phyloP scores from a whole-genome alignment of 2,329 filamentous ascomycete genomes.

The Exophiala aquamarina region DNA sequence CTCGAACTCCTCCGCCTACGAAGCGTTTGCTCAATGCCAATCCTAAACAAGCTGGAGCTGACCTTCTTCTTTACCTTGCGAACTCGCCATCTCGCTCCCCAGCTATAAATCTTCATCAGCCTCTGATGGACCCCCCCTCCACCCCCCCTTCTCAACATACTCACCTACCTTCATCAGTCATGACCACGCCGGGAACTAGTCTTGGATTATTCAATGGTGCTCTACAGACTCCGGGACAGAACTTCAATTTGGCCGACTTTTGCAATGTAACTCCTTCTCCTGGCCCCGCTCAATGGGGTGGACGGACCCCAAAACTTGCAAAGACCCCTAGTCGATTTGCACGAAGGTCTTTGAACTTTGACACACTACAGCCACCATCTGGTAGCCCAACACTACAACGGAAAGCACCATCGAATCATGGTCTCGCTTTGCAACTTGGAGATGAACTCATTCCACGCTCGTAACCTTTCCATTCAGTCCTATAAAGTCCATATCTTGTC shows the following conservation, averaged over 20 bases:
- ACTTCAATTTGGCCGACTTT: conserved; percentile 94
- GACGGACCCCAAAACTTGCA: conserved; percentile 54
- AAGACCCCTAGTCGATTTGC: conserved; percentile 75
- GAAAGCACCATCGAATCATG: conserved; percentile 30
- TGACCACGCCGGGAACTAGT: conserved; percentile 61
- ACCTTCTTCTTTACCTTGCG: conserved; percentile 79
- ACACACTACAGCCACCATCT: conserved; percentile 63
- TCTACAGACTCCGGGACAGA: conserved; percentile 74
- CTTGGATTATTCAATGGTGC: conserved; percentile 77
- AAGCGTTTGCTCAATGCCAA: conserved; percentile 43
- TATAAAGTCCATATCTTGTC: not conserved
- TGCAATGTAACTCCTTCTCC: conserved; percentile 96
- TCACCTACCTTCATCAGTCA: conserved; percentile 48
- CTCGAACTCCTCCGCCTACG: conserved; percentile 73
- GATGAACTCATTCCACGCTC: conserved; percentile 52
- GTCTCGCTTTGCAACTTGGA: conserved; percentile 65
- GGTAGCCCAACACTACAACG: conserved; percentile 23
- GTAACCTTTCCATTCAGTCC: not conserved
- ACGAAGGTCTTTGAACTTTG: conserved; percentile 79
- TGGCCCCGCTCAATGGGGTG: conserved; percentile 77
- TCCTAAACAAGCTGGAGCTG: conserved; percentile 77
- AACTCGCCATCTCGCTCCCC: conserved; percentile 76
- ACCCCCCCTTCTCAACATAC: conserved; percentile 71
- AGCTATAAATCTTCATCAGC: conserved; percentile 52
- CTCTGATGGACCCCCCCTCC: conserved; percentile 64